These are phyloP conservation scores for Ceratocystis ficicola DNA, from an alignment of 2,329 filamentous ascomycete species.

Conservation along the genomic window DNA sequence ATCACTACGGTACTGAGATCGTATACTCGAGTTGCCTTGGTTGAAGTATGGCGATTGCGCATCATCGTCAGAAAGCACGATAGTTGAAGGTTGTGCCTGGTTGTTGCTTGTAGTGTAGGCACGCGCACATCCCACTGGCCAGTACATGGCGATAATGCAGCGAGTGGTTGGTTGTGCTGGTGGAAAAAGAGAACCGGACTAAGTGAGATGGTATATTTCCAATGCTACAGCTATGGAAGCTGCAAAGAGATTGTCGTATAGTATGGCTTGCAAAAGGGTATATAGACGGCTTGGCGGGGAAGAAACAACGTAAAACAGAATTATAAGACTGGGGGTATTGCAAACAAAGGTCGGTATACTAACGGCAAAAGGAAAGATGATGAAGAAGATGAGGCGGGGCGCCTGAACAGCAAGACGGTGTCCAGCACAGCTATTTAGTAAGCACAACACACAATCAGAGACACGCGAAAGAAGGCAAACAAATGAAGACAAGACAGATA, in stretches of 20 bases:
- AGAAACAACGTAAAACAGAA: not conserved
- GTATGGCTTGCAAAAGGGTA: not conserved
- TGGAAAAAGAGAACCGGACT: not conserved
- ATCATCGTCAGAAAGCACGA: constrained; percentile 43
- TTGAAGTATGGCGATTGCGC: constrained; percentile 28
- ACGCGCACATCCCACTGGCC: constrained; percentile 74
- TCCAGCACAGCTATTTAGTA: not conserved
- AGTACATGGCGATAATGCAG: constrained; percentile 53
- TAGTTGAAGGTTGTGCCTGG: constrained; percentile 39
- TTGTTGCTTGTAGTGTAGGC: constrained; percentile 68
- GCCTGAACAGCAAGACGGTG: not conserved
- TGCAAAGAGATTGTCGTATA: not conserved
- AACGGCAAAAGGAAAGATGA: not conserved
- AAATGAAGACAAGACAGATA: not conserved
- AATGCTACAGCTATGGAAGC: not conserved
- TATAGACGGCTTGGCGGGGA: not conserved
- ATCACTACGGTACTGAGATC: constrained; percentile 19
- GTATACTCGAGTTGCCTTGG: constrained; percentile 15
- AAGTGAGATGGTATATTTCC: not conserved
- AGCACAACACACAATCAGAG: not conserved
- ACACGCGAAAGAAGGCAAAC: not conserved
- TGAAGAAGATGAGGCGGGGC: not conserved
- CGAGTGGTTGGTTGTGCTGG: not conserved
- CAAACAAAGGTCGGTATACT: not conserved
- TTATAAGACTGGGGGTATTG: not conserved